Evolutionary conservation across 1,284 basidiomycete genomes (phyloP), one percentile per base, ranked within the genome.

Genomic region (Ganoderma meredithae): DNA sequence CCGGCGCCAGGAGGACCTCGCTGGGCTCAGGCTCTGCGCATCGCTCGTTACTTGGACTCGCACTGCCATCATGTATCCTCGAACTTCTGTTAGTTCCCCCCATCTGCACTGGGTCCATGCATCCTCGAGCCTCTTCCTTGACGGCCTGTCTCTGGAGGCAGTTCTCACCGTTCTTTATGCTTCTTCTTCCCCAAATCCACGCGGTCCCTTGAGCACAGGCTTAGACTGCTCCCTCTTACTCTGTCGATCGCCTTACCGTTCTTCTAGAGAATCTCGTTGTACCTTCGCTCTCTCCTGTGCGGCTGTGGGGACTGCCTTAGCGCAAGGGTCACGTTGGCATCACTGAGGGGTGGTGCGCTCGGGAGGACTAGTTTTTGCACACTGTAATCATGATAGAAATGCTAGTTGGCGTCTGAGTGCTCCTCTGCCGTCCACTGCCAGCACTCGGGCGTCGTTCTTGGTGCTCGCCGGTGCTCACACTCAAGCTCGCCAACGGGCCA

Each of bases 91-190:
- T 33, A n/a, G 41, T 9, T 25, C 15, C 33, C 33, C 56, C 58
- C 22, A 13, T 41, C 56, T 60, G 39, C 47, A 25, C 65, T 62
- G n/a, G 64, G n/a, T 60, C 47, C 64, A 53, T 65, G 13, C 47
- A 49, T 56, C 19, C 59, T 62, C 36, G 25, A 53, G 47, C n/a
- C 36, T 55, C 39, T 47, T 56, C 9, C 61, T 59, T 62, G 53
- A 61, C 41, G 13, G 52, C 40, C 60, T 43, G 60, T 66, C 64
- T 61, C 27, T 41, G 49, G 61, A 19, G 65, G 65, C 65, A 49
- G 65, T 66, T 66, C 65, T 62, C 25, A 66, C 65, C 55, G 31
- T 66, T 61, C 65, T 66, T 58, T 39, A 27, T 40, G 41, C 53
- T 10, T 40, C 15, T 58, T 25, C 40, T 49, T 17, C 53, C 55